A percentile compares a stretch with the other conserved stretches of the same genome.
phyloP scores from a whole-genome alignment of 2,329 filamentous ascomycete species.

The Colletotrichum siamense region DNA sequence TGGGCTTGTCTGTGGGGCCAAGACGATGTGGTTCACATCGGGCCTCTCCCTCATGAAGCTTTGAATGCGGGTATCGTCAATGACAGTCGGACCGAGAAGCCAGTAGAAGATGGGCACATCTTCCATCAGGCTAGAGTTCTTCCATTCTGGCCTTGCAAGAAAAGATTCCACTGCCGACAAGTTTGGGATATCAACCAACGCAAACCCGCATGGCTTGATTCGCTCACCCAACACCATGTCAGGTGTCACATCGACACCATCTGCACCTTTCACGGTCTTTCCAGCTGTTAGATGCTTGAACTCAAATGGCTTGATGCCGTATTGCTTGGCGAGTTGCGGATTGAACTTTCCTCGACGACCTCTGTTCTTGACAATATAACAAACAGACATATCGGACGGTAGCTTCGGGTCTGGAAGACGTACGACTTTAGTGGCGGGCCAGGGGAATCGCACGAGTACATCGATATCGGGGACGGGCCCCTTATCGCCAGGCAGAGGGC shows the following conservation, averaged over 20 bases:
- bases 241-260: constrained; percentile 76
- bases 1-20: constrained; percentile 74
- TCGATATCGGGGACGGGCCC: constrained; percentile 65
- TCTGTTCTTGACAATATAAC: constrained; percentile 84
- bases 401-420: constrained; percentile 68
- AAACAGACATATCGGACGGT: constrained; percentile 73
- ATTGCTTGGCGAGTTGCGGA: constrained; percentile 62
- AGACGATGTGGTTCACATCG: constrained; percentile 76
- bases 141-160: constrained; percentile 75
- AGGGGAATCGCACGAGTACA: constrained; percentile 77
- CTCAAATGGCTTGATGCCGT: constrained; percentile 66
- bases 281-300: constrained; percentile 69
- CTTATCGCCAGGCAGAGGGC: constrained; percentile 64
- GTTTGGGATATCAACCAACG: constrained; percentile 80
- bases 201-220: constrained; percentile 74
- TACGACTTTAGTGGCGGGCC: constrained; percentile 73
- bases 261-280: constrained; percentile 63
- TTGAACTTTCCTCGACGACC: constrained; percentile 83
- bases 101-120: constrained; percentile 77
- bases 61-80: constrained; percentile 65
- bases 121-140: constrained; percentile 66
- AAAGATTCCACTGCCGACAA: constrained; percentile 73
- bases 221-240: constrained; percentile 82
- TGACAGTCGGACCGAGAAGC: constrained; percentile 76
- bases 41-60: constrained; percentile 71